phyloP scores from a whole-genome alignment of 192 early-diverging fungal genomes.

The Lunasporangiospora selenospora region DNA sequence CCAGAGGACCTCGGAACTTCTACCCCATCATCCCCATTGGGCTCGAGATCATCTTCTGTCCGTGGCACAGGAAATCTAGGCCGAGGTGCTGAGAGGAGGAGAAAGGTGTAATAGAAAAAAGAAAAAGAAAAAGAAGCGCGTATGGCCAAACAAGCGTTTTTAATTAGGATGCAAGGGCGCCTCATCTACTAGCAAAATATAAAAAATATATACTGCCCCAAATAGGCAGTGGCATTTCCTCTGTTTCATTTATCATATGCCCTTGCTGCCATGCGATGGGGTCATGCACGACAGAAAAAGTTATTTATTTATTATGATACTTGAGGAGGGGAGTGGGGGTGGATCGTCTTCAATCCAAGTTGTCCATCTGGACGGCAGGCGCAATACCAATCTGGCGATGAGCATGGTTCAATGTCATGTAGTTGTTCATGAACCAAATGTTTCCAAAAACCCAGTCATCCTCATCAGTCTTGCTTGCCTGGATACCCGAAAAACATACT shows the following conservation, averaged over 20 bases:
- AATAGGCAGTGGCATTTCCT: too few species aligned
- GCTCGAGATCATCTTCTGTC: conserved; percentile 30
- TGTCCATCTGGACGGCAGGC: conserved; percentile 3
- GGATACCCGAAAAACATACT: conserved; percentile 14
- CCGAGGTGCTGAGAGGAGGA: conserved; percentile 38
- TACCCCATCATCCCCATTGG: conserved; percentile 1
- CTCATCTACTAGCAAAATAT: too few species aligned
- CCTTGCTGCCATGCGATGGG: too few species aligned
- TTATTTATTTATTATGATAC: too few species aligned
- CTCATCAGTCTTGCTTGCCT: conserved; percentile 21
- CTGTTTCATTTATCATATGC: too few species aligned
- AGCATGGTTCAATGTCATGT: conserved; percentile 21
- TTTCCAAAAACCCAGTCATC: conserved; percentile 34
- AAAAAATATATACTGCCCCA: too few species aligned
- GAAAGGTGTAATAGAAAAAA: conserved; percentile 42
- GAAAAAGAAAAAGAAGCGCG: too few species aligned
- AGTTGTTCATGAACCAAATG: conserved; percentile 20
- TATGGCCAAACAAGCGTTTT: too few species aligned
- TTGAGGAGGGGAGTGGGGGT: too few species aligned
- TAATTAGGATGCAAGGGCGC: too few species aligned
- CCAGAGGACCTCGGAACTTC: conserved; percentile 8
- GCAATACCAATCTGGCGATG: conserved; percentile 18
- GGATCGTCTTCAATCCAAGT: not conserved
- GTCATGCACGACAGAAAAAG: too few species aligned
- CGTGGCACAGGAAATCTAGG: conserved; percentile 42